Evolutionary conservation across 768 basidiomycete species (phyloP).

Genomic region (Hygrophoropsis aurantiaca): DNA sequence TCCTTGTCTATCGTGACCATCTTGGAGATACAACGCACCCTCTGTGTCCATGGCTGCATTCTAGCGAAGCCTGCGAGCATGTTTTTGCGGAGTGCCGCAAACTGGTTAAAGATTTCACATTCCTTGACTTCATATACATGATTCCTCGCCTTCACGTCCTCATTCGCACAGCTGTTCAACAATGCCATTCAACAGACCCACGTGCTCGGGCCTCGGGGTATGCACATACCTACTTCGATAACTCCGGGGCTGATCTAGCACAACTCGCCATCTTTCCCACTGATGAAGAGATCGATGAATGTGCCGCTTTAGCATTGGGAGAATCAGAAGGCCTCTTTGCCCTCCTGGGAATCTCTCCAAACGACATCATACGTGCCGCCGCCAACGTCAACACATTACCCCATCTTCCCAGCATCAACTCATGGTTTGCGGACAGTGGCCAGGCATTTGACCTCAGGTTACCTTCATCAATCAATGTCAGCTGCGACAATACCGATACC

Average conservation of each 20-base stretch:
- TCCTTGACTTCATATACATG: constrained; percentile 16
- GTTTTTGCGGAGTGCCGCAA: constrained; percentile 13
- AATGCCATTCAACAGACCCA: constrained; percentile 4
- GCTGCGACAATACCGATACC: too few relatives aligned
- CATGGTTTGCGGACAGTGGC: too few relatives aligned
- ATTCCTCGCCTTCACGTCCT: constrained; percentile 26
- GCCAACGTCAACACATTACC: too few relatives aligned
- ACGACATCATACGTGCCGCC: too few relatives aligned
- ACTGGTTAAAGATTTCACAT: constrained; percentile 11
- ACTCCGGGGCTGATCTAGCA: constrained; percentile 15
- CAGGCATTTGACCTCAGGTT: too few relatives aligned
- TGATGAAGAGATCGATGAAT: constrained; percentile 13
- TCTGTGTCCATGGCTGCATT: constrained; percentile 25
- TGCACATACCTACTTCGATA: constrained; percentile 27
- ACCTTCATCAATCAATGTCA: too few relatives aligned
- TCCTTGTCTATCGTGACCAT: constrained; percentile 3
- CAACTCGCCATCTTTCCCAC: constrained; percentile 18
- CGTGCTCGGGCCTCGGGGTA: constrained; percentile 21
- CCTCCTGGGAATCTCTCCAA: too few relatives aligned
- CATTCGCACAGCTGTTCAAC: constrained; percentile 4
- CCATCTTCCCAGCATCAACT: too few relatives aligned
- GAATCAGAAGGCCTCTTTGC: constrained; percentile 15
- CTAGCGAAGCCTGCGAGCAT: constrained; percentile 22
- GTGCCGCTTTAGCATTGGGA: constrained; percentile 8
- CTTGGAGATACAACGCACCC: neutral